Base-by-base conservation (phyloP, 2,329 filamentous ascomycete species). In the Aspergillus aculeatus region DNA sequence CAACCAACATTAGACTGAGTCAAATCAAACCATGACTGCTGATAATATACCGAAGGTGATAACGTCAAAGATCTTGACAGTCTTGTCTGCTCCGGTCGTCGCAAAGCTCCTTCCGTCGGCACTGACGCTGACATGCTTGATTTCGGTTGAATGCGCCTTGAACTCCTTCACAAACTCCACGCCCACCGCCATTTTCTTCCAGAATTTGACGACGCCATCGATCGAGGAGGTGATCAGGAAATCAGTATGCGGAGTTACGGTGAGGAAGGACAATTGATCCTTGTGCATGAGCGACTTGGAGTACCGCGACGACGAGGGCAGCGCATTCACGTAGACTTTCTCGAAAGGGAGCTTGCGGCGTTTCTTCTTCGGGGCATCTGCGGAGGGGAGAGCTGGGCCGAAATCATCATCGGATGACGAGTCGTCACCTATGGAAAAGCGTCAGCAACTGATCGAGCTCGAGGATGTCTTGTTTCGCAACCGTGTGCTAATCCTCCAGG, bases 141-240 rank as follows among this genome's bases (percentile, higher is more conserved):
- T 91, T 71, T 96, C 91, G 54, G 91, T 91, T 59, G 85, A 83
- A 77, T 99, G 96, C 7, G 95, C 93, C 71, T 88, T 89, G 80
- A 96, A 99, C 78, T 99, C 93, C 78, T 99, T 99, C 56, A 98
- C 94, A 71, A 99, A 99, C 78, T 99, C 96, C 60, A 99, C 90
- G 0, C 91, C 91, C 35, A 91, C 88, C 1, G 86, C 88, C 64
- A 90, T 85, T 80, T 99, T 99, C 80, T 99, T 99, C 95, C 95
- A 99, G 75, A 99, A 99, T 77, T 99, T 99, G 68, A 98, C 94
- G 0, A 94, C 89, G n/a, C 96, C 96, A 73, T 99, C 95, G 48
- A 91, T 80, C 0, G 95, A 98, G 62, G 90, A 91, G 1, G 95
- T 99, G 63, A 99, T 95, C 41, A 99, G 82, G 73, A 99, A 99